Percentiles rank a stretch among this genome's conserved stretches.
Conservation (phyloP, 352 stramenopile genomes). For the Pythium rhizo-oryzae region DNA sequence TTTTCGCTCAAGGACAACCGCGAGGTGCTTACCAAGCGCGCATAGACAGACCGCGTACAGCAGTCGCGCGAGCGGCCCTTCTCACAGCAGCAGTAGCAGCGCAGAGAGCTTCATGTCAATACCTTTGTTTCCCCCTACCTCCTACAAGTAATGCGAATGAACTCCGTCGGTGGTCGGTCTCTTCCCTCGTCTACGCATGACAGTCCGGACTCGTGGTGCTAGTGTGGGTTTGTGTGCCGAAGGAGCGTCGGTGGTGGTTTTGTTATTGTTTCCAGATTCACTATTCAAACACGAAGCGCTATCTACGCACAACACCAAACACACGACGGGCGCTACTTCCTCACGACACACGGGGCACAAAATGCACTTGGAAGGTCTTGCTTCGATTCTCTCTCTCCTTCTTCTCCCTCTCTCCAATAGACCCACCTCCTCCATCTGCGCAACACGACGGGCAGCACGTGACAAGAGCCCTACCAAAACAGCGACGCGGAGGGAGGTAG, state of each 20-base stretch:
- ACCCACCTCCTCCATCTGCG: background rate
- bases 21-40: conserved; percentile 26
- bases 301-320: conserved; percentile 14
- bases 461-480: background rate
- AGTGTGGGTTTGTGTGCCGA: background rate
- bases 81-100: background rate
- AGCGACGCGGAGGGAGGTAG: background rate
- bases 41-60: conserved; percentile 16
- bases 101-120: background rate
- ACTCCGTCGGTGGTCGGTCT: no score
- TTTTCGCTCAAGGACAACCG: conserved; percentile 70
- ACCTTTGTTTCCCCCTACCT: background rate
- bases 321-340: conserved; percentile 5
- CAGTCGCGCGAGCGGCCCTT: no score
- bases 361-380: conserved; percentile 4
- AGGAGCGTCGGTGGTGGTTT: background rate
- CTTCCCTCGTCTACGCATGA: background rate
- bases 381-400: background rate
- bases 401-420: background rate
- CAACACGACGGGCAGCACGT: background rate
- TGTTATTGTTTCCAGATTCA: conserved; percentile 28
- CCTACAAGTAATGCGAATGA: background rate
- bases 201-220: background rate
- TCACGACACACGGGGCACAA: conserved; percentile 1
- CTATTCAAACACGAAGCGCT: conserved; percentile 18